These are phyloP conservation scores for Keqinozyma sinolaborantium DNA, from an alignment of 1,139 yeast genomes.

Conservation along the genomic window DNA sequence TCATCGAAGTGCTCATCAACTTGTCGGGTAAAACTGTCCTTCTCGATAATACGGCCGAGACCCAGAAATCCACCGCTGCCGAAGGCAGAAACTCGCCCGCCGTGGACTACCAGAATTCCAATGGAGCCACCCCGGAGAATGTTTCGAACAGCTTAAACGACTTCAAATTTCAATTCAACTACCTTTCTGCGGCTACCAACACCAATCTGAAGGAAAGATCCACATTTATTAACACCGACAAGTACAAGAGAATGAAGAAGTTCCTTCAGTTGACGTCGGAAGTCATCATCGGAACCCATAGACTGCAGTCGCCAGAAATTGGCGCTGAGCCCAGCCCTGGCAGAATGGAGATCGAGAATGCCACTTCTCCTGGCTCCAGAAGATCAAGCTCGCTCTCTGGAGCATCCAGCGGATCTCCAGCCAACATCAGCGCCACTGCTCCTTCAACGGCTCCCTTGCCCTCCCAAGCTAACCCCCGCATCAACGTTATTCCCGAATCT, in stretches of 20 bases:
- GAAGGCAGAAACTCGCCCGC: conserved; percentile 12
- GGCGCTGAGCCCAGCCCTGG: conserved; percentile 1
- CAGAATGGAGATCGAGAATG: conserved; percentile 4
- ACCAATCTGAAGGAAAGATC: conserved; percentile 33
- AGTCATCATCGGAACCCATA: conserved; percentile 73
- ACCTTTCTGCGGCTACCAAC: conserved; percentile 16
- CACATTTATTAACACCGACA: conserved; percentile 73
- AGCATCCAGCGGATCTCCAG: conserved; percentile 10
- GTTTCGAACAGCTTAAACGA: conserved; percentile 10
- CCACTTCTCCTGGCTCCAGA: conserved; percentile 14
- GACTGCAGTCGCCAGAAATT: conserved; percentile 34
- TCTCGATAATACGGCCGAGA: conserved; percentile 28
- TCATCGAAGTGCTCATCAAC: conserved; percentile 77
- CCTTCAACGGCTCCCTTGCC: not conserved
- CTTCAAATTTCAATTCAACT: conserved; percentile 31
- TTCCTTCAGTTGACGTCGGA: conserved; percentile 78
- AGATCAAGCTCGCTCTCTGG: conserved; percentile 17
- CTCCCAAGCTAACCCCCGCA: conserved; percentile 1
- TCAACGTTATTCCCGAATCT: conserved; percentile 15
- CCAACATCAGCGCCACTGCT: not conserved
- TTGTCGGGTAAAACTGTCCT: conserved; percentile 44
- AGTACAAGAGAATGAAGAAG: conserved; percentile 67
- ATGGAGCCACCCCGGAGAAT: conserved; percentile 1
- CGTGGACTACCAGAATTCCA: conserved; percentile 9
- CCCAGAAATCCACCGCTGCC: conserved; percentile 6